Base-by-base conservation (phyloP, 1,139 yeast species). In the Protomyces macrosporus region DNA sequence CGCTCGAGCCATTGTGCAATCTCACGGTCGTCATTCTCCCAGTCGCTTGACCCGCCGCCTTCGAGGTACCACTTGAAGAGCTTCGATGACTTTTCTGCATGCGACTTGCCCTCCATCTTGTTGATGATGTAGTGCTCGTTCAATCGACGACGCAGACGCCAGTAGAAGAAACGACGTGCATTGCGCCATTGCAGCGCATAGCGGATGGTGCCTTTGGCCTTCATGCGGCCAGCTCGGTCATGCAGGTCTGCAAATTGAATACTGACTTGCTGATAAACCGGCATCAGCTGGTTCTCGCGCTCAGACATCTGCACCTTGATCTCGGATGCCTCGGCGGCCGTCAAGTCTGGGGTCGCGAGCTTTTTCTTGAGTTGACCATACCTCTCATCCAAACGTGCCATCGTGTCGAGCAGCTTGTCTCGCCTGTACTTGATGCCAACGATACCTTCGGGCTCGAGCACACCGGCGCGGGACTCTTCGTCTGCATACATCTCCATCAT, bases 401-500 rank as follows among this genome's bases (percentile, higher is more conserved):
- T 95, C 63, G 97, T 90, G 40, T 85, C 84, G 71, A 90, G 78
- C 70, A 93, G 81, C 79, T 90, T 91, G 75, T 90, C 97, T 72
- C 95, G 88, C 78, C 97, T 86, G 81, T 87, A 93, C 79, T 93
- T 93, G 78, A 93, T 90, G 74, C 98, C 97, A 73, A 93, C 98
- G 91, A 93, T 89, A 76, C 98, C 98, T 75, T 91, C 97, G 63
- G 98, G 98, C 79, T 93, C 98, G 75, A 95, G 81, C 67, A 95
- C 97, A 84, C 98, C 98, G 53, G 93, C 98, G 76, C 98, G 85
- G n/a, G 98, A 83, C 66, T 93, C 95, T 58, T 84, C 86, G 77
- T 95, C 98, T 32, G 98, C 98, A 73, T 91, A 93, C 98, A 93
- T 93, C 80, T 93, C 98, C 97, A 93, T 95, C 89, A 89, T 89